Evolutionary conservation across 2,329 filamentous ascomycete genomes (phyloP), one percentile per base, ranked within the genome.

Genomic region (Ophiostoma himal-ulmi): DNA sequence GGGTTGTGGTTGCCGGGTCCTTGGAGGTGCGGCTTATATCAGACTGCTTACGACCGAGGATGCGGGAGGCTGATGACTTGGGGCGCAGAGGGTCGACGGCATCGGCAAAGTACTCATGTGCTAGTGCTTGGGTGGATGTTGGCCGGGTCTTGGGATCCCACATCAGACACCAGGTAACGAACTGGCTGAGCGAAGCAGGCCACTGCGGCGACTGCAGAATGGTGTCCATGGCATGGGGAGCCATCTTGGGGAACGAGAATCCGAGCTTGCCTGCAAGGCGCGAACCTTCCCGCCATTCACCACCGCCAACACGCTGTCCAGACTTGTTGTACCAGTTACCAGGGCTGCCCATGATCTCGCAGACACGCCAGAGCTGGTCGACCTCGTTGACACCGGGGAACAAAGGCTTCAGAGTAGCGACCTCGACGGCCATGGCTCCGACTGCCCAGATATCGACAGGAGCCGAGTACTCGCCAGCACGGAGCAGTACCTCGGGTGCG

Each of bases 221-320:
- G 5, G 93, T 96, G 75, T 98, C 94, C 87, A 99, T 93, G 22
- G 94, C 88, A 79, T 98, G 95, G 68, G 95, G 95, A 30, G 95
- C 94, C 95, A 99, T 98, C 88, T 95, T 98, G 72, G 95, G 95
- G 81, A 99, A 99, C 0, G 95, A 97, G 80, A 99, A 99, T 70
- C 95, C 95, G 73, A 99, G 86, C 84, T 98, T 98, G 75, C 95
- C 93, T 70, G 95, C 95, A 71, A 99, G 84, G 73, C 93, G 88
- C 65, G 93, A 93, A 71, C 95, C 95, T 71, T 99, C 95, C 76
- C 93, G 93, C 95, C 95, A 99, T 75, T 99, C 95, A 76, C 95
- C 95, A 77, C 95, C 95, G 70, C 95, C 95, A 37, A 99, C 92
- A 74, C 90, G 91, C 36, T 85, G 84, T 34, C 94, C 94, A 5